These are phyloP conservation scores for Plantago major DNA, from an alignment of 257 asterid species.

Conservation along the genomic window DNA sequence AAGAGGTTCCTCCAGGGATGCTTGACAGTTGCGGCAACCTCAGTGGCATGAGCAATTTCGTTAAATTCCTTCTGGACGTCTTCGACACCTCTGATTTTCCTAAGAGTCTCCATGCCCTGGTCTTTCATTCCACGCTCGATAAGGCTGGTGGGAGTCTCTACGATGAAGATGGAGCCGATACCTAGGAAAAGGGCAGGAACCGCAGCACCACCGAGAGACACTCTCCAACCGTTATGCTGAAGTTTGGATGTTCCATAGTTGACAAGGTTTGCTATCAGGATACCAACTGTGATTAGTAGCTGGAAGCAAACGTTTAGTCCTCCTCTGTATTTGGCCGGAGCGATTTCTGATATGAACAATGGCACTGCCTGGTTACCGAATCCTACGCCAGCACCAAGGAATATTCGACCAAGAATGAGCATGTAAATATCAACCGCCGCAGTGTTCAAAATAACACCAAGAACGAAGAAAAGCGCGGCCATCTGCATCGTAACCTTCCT, in stretches of 20 bases:
- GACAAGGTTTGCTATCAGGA: conserved; percentile 16
- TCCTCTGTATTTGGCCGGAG: conserved; percentile 19
- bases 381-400: not conserved
- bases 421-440: not conserved
- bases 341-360: conserved; percentile 19
- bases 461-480: not conserved
- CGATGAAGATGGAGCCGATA: conserved; percentile 4
- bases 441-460: not conserved
- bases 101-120: conserved; percentile 4
- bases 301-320: conserved; percentile 20
- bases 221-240: conserved; percentile 21
- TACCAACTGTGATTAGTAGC: conserved; percentile 22
- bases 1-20: conserved; percentile 12
- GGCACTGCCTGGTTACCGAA: conserved; percentile 18
- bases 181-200: conserved; percentile 16
- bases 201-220: conserved; percentile 11
- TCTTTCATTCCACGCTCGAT: conserved; percentile 16
- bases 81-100: conserved; percentile 18
- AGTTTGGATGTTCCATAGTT: conserved; percentile 3
- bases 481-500: not conserved
- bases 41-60: conserved; percentile 1
- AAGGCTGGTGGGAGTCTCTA: conserved; percentile 22
- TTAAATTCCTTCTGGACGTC: conserved; percentile 11
- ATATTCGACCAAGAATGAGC: not conserved
- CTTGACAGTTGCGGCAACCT: not conserved